phyloP scores from a whole-genome alignment of 2,329 filamentous ascomycete species.

The Phialophora chinensis region DNA sequence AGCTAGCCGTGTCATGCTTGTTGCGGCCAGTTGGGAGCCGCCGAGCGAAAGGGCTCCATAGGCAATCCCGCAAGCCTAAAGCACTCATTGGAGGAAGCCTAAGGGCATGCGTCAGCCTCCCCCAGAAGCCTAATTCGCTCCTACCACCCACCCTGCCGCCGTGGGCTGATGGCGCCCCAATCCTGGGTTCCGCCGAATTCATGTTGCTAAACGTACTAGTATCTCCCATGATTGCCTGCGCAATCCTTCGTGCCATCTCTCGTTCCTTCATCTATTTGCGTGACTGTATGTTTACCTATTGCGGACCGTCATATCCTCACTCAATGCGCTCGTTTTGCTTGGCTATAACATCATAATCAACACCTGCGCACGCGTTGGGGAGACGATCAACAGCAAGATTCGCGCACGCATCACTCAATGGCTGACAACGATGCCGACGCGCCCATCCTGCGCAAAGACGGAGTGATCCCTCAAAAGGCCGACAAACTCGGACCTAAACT shows the following conservation, averaged over 20 bases:
- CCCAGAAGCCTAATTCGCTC: constrained; percentile 3
- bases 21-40: background rate
- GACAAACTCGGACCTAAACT: constrained; percentile 49
- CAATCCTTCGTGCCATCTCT: constrained; percentile 4
- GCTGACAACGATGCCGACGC: constrained; percentile 28
- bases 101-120: constrained; percentile 4
- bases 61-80: constrained; percentile 7
- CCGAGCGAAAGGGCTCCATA: background rate
- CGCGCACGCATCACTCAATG: constrained; percentile 11
- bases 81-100: constrained; percentile 12
- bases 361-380: background rate
- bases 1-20: background rate
- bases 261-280: background rate
- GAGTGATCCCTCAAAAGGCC: constrained; percentile 35
- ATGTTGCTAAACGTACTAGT: constrained; percentile 4
- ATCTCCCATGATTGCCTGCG: background rate
- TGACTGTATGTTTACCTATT: background rate
- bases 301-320: background rate
- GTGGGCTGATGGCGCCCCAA: constrained; percentile 3
- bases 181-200: constrained; percentile 1
- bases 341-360: background rate
- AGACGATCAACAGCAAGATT: background rate
- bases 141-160: background rate
- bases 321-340: constrained; percentile 6
- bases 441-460: constrained; percentile 33